Percentiles rank a stretch among this genome's conserved stretches.
Evolutionary conservation across 768 basidiomycete genomes (phyloP).

Genomic region (Leccinellum albellum): DNA sequence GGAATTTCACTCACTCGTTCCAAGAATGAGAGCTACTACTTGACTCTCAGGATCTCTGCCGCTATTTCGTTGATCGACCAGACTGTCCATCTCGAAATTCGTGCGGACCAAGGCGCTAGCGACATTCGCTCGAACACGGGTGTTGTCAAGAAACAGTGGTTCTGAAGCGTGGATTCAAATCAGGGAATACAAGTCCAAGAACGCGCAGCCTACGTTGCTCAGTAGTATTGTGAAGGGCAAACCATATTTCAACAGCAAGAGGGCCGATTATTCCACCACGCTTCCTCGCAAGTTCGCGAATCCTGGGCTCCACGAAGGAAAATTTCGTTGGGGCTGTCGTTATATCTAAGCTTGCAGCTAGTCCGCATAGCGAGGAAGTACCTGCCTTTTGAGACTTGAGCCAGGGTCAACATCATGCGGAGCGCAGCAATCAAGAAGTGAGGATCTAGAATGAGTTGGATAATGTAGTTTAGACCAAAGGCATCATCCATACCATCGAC

Average conservation of each 20-base stretch:
- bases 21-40: slow-evolving; percentile 12
- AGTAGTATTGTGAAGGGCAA: slow-evolving; percentile 8
- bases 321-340: not conserved
- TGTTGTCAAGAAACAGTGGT: slow-evolving; percentile 2
- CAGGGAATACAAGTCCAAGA: not conserved
- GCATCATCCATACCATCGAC: slow-evolving; percentile 5
- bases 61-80: not conserved
- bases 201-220: slow-evolving; percentile 1
- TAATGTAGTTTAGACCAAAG: not conserved
- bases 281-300: slow-evolving; percentile 12
- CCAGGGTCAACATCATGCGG: slow-evolving; percentile 16
- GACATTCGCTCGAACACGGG: slow-evolving; percentile 14
- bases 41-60: not conserved
- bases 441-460: slow-evolving; percentile 1
- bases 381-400: slow-evolving; percentile 13
- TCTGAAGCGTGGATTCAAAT: not conserved
- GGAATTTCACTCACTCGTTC: slow-evolving; percentile 10
- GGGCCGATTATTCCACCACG: slow-evolving; percentile 9
- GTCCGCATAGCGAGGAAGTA: too few species aligned
- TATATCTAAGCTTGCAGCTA: too few species aligned
- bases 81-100: not conserved
- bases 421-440: slow-evolving; percentile 13
- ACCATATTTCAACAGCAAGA: slow-evolving; percentile 21
- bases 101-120: slow-evolving; percentile 14
- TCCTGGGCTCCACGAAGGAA: slow-evolving; percentile 7